Conservation (phyloP, 2,329 filamentous ascomycete species). For the Phaeosphaeriaceae sp. region DNA sequence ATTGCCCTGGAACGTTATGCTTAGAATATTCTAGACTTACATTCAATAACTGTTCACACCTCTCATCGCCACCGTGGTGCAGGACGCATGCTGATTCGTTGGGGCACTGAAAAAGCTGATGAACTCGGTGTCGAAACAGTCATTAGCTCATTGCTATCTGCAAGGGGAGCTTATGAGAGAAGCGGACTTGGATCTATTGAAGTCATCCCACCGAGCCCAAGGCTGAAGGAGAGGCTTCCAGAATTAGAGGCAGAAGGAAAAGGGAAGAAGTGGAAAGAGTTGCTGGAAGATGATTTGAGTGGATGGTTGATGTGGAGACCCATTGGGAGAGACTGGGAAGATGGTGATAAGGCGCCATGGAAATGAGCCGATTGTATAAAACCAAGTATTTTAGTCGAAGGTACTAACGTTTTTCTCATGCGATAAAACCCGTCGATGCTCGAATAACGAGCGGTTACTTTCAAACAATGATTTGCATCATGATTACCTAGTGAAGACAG, state of each 20-base stretch:
- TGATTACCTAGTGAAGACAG: no score
- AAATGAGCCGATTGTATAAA: no score
- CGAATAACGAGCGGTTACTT: no score
- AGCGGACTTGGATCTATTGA: constrained; percentile 27
- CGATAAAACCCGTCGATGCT: no score
- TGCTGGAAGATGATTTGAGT: constrained; percentile 25
- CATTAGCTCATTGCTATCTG: constrained; percentile 21
- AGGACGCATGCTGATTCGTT: constrained; percentile 45
- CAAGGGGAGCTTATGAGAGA: constrained; percentile 27
- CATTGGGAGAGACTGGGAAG: constrained; percentile 24
- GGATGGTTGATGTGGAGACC: constrained; percentile 34
- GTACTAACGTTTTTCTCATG: no score
- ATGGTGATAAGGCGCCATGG: constrained; percentile 30
- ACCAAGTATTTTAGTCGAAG: no score
- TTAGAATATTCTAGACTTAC: constrained; percentile 15
- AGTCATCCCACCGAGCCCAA: constrained; percentile 21
- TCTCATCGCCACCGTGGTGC: constrained; percentile 42
- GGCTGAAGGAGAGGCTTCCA: constrained; percentile 6
- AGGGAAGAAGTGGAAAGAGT: constrained; percentile 28
- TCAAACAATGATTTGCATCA: no score
- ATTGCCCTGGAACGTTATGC: not conserved
- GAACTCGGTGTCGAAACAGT: constrained; percentile 35
- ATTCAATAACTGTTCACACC: constrained; percentile 25
- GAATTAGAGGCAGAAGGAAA: constrained; percentile 6
- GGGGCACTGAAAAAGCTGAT: constrained; percentile 47